Percentiles rank a stretch among this genome's conserved stretches.
phyloP scores from a whole-genome alignment of 352 stramenopile species.

The Pythium utonaiense region DNA sequence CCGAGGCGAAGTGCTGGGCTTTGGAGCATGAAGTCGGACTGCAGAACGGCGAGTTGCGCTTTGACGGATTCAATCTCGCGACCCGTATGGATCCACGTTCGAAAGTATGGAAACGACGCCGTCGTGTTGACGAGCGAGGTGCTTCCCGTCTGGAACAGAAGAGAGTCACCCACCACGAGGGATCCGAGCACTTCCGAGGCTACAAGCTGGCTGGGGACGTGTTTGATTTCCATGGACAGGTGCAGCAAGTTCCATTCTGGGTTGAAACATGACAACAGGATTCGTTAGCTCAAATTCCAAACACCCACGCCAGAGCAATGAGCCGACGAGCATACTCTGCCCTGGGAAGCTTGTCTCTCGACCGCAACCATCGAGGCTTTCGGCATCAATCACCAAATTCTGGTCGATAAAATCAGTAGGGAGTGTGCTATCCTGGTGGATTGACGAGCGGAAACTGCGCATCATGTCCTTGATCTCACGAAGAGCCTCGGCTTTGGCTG shows the following conservation, averaged over 20 bases:
- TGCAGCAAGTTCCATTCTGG: slow-evolving; percentile 60
- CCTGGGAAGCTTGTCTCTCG: slow-evolving; percentile 10
- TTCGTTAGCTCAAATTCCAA: background rate
- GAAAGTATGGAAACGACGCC: slow-evolving; percentile 54
- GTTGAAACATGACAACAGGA: background rate
- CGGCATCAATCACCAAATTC: slow-evolving; percentile 30
- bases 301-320: background rate
- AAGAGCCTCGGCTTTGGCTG: slow-evolving; percentile 7
- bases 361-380: slow-evolving; percentile 48
- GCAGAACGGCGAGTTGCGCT: slow-evolving; percentile 35
- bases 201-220: slow-evolving; percentile 30
- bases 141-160: slow-evolving; percentile 25
- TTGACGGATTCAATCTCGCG: slow-evolving; percentile 42
- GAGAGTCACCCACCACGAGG: slow-evolving; percentile 53
- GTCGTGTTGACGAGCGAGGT: slow-evolving; percentile 39
- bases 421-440: slow-evolving; percentile 18
- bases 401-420: slow-evolving; percentile 34
- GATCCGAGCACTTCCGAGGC: slow-evolving; percentile 34
- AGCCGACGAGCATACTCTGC: slow-evolving; percentile 15
- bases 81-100: slow-evolving; percentile 53
- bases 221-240: slow-evolving; percentile 35
- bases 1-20: slow-evolving; percentile 45
- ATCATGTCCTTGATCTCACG: slow-evolving; percentile 13
- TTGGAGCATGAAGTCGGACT: slow-evolving; percentile 69
- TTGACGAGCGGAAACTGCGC: slow-evolving; percentile 7